phyloP scores from a whole-genome alignment of 164 flowering plant genomes.

The Sedum album region DNA sequence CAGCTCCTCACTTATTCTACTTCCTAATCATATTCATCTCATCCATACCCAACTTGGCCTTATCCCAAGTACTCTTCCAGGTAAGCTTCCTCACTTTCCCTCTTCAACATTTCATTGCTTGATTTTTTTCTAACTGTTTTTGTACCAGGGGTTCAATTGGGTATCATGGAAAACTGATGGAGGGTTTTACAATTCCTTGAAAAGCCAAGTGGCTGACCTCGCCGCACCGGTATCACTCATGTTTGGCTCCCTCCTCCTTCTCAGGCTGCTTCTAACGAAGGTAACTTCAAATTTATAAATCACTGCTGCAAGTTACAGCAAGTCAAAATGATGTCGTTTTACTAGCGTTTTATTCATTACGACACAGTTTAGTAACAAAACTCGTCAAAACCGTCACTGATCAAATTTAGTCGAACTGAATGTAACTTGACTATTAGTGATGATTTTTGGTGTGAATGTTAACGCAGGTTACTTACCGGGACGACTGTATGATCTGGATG shows the following conservation, averaged over 20 bases:
- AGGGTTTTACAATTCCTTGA: slow-evolving; percentile 55
- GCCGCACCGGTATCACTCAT: slow-evolving; percentile 55
- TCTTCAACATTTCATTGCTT: neutral
- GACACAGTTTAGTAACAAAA: too few species aligned
- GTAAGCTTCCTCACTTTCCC: neutral
- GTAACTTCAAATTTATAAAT: slow-evolving; percentile 14
- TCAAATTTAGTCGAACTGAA: neutral
- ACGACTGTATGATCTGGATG: slow-evolving; percentile 63
- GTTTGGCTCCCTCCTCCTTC: slow-evolving; percentile 85
- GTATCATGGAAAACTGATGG: slow-evolving; percentile 48
- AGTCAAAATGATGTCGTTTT: too few species aligned
- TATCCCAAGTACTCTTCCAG: slow-evolving; percentile 13
- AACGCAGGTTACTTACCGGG: slow-evolving; percentile 72
- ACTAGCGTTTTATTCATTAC: too few species aligned
- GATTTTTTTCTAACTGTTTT: neutral
- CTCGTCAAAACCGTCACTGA: too few species aligned
- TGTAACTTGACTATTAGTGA: neutral
- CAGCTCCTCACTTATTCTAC: neutral
- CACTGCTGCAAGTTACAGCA: too few species aligned
- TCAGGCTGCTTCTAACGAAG: slow-evolving; percentile 53
- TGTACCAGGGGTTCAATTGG: slow-evolving; percentile 72
- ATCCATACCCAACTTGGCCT: neutral
- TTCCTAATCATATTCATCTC: neutral
- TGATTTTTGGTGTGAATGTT: neutral
- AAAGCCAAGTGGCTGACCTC: slow-evolving; percentile 28